Base-by-base conservation (phyloP, 345 rosid genomes). In the Hirschfeldia incana region DNA sequence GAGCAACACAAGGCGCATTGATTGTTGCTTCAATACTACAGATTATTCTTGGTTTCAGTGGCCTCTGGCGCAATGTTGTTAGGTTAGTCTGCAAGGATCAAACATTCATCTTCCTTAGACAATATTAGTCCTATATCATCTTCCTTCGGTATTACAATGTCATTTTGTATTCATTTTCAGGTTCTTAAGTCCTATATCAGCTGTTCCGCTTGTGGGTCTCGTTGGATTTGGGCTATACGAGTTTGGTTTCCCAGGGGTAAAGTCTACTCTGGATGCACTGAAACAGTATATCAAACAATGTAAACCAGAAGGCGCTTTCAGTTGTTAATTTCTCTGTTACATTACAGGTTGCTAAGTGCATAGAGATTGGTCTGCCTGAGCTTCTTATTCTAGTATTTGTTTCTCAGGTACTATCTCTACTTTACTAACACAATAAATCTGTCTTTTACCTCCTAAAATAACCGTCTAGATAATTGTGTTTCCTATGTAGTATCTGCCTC, bases 41-140 rank as follows among this genome's bases (percentile, higher is more conserved):
- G 85, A 96, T 96, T 81, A 92, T 93, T 63, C 91, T 96, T n/a
- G 99, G 99, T 37, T 96, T 96, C 87, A 96, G 98, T 80, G 99
- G 99, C 64, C 98, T 96, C 81, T 96, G 98, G 99, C 97, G 97
- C 34, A 93, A 93, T 76, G 98, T 96, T 67, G 53, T 92, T 26
- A 92, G 97, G 99, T 93, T 66, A 71, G 83, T 15, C 70, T 13
- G 57, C n/a, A 26, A 10, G 32, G 70, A 26, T 37, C 10, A 55
- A 8, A 46, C 75, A 39, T 37, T 69, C 12, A 2, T 12, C 21
- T 21, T 21, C 21, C 21, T 21, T 21, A 21, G 21, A 21, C 21
- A 21, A 21, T 21, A 21, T 21, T 21, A 21, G 67, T n/a, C n/a
- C n/a, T n/a, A n/a, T n/a, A n/a, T n/a, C n/a, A n/a, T n/a, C n/a